Conservation (phyloP, 148 eudicot species). For the Vaccinium darrowii region DNA sequence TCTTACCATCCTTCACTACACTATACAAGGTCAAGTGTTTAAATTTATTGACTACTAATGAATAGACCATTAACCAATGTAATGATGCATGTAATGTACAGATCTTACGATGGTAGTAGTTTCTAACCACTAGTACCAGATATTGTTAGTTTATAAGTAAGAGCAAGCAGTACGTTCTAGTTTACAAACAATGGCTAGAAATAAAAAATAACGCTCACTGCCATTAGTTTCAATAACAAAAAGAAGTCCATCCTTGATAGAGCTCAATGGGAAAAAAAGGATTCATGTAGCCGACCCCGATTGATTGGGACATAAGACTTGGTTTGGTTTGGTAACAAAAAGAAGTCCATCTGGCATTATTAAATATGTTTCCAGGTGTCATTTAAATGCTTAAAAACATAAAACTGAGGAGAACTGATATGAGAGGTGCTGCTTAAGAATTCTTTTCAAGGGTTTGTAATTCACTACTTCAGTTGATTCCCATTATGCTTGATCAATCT, state of each 20-base stretch:
- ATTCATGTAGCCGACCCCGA: too few species aligned
- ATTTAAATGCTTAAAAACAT: slow-evolving; percentile 1
- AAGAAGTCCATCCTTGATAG: background rate
- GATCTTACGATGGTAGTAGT: background rate
- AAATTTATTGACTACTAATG: background rate
- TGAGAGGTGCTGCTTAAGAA: background rate
- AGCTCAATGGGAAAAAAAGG: too few species aligned
- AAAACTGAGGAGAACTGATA: background rate
- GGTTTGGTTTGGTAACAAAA: background rate
- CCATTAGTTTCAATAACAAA: background rate
- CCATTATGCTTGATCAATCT: background rate
- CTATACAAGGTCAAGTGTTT: background rate
- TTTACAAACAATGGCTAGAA: too few species aligned
- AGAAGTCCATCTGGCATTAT: background rate
- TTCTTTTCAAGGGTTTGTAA: background rate
- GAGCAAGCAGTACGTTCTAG: too few species aligned
- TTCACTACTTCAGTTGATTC: background rate
- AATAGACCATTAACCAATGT: background rate
- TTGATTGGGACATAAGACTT: too few species aligned
- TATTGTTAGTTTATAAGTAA: background rate
- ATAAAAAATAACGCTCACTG: too few species aligned
- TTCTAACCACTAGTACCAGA: background rate
- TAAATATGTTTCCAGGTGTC: background rate
- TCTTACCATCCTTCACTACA: background rate
- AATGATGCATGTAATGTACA: background rate